Evolutionary conservation across 768 basidiomycete genomes (phyloP).

Genomic region (Cyclocybe cylindracea): DNA sequence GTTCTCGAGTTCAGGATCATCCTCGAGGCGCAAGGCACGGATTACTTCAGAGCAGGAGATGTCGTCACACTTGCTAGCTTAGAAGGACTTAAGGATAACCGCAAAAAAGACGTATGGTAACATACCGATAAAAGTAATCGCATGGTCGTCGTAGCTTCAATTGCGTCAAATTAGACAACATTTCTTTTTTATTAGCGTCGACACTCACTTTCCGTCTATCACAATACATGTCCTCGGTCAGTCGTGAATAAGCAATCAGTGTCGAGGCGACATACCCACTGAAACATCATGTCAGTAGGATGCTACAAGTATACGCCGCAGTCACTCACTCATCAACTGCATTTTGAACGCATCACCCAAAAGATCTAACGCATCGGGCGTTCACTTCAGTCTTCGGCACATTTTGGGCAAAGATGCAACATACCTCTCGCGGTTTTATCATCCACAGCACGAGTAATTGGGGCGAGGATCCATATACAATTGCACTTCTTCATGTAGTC

Average conservation of each 20-base stretch:
- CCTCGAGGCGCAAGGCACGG: slow-evolving; percentile 46
- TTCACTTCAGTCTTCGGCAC: background rate
- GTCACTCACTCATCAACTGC: slow-evolving; percentile 57
- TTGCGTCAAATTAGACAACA: background rate
- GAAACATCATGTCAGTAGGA: slow-evolving; percentile 5
- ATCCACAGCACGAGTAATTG: slow-evolving; percentile 64
- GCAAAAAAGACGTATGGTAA: background rate
- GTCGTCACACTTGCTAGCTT: slow-evolving; percentile 66
- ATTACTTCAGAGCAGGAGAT: slow-evolving; percentile 63
- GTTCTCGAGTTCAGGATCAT: slow-evolving; percentile 51
- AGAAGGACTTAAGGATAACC: background rate
- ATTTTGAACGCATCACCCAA: slow-evolving; percentile 65
- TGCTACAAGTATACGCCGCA: background rate
- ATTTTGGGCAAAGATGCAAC: background rate
- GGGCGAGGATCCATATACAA: slow-evolving; percentile 68
- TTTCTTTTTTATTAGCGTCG: background rate
- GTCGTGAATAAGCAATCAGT: background rate
- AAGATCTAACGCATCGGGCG: slow-evolving; percentile 37
- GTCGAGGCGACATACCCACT: slow-evolving; percentile 43
- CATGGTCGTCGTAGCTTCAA: slow-evolving; percentile 53
- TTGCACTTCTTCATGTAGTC: slow-evolving; percentile 68
- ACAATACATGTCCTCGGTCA: background rate
- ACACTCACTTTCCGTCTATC: slow-evolving; percentile 57
- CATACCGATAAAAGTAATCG: slow-evolving; percentile 64
- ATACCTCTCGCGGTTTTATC: slow-evolving; percentile 63